These are phyloP conservation scores for Grosmannia clavigera DNA, from an alignment of 2,329 filamentous ascomycete species.

Conservation along the genomic window DNA sequence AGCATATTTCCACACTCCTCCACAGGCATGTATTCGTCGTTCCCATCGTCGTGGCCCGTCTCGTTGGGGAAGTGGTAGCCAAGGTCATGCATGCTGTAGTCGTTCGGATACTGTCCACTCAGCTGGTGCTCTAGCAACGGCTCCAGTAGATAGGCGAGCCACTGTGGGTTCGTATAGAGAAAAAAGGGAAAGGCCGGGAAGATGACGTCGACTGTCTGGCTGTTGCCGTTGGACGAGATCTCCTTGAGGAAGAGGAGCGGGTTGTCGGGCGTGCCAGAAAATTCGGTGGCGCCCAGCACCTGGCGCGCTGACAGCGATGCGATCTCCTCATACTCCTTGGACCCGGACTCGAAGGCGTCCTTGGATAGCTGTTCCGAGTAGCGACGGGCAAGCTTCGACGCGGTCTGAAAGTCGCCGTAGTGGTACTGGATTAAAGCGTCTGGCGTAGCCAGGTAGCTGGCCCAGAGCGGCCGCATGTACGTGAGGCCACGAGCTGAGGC, in stretches of 20 bases:
- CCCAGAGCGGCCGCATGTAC: slow-evolving; percentile 67
- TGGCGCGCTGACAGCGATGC: slow-evolving; percentile 69
- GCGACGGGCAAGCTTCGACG: slow-evolving; percentile 48
- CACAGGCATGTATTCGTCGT: slow-evolving; percentile 61
- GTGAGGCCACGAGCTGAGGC: slow-evolving; percentile 65
- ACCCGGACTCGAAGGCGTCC: slow-evolving; percentile 63
- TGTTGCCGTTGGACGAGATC: slow-evolving; percentile 73
- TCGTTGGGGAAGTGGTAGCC: slow-evolving; percentile 60
- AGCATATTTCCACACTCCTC: slow-evolving; percentile 65
- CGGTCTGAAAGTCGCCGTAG: slow-evolving; percentile 57
- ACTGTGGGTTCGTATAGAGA: slow-evolving; percentile 67
- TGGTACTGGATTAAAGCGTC: slow-evolving; percentile 58
- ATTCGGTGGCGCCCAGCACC: slow-evolving; percentile 63
- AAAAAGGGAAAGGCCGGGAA: slow-evolving; percentile 78
- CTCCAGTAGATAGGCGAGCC: slow-evolving; percentile 66
- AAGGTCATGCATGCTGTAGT: slow-evolving; percentile 66
- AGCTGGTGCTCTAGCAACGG: slow-evolving; percentile 69
- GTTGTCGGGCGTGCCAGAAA: slow-evolving; percentile 56
- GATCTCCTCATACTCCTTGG: slow-evolving; percentile 63
- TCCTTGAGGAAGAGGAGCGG: slow-evolving; percentile 72
- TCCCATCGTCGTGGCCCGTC: slow-evolving; percentile 55
- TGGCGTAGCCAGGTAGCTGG: slow-evolving; percentile 53
- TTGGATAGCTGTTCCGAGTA: slow-evolving; percentile 59
- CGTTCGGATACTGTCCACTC: slow-evolving; percentile 70
- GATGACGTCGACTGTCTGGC: slow-evolving; percentile 75